Conservation (phyloP, 2,329 filamentous ascomycete species). For the Pestalotiopsis sp. region DNA sequence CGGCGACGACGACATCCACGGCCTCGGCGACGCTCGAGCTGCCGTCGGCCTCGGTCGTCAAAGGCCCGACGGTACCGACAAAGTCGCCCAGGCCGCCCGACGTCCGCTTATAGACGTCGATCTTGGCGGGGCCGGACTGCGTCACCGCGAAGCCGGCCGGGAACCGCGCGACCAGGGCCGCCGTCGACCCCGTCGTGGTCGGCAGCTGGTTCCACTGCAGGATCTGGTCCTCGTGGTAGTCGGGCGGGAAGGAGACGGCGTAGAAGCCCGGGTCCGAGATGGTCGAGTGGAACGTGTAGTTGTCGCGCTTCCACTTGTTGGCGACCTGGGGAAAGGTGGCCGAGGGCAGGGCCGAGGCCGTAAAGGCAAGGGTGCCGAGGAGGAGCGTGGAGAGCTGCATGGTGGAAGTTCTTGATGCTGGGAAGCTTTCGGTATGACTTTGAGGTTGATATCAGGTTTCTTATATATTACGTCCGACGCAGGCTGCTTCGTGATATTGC, state of each 20-base stretch:
- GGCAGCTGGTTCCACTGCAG: slow-evolving; percentile 3
- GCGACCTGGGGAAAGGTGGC: background rate
- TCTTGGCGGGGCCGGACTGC: slow-evolving; percentile 4
- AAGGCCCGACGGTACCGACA: background rate
- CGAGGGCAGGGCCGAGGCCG: slow-evolving; percentile 3
- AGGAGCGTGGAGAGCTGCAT: slow-evolving; percentile 4
- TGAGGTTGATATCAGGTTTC: background rate
- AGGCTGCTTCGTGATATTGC: background rate
- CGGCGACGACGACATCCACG: slow-evolving; percentile 4
- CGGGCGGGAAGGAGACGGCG: background rate
- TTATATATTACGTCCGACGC: background rate
- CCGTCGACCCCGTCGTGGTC: background rate
- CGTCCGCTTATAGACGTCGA: slow-evolving; percentile 7
- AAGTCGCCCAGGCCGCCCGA: background rate
- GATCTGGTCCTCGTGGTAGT: slow-evolving; percentile 12
- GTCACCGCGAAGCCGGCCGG: slow-evolving; percentile 2
- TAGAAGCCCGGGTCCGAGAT: slow-evolving; percentile 10
- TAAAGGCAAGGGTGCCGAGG: background rate
- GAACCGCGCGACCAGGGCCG: slow-evolving; percentile 5
- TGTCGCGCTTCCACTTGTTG: background rate
- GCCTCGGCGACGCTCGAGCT: background rate
- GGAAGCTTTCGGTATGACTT: background rate
- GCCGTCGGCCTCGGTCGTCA: background rate
- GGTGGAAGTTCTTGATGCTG: background rate
- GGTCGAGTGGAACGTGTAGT: slow-evolving; percentile 4